These are phyloP conservation scores for Allium sativum DNA, from an alignment of 106 monocot species.

Conservation along the genomic window DNA sequence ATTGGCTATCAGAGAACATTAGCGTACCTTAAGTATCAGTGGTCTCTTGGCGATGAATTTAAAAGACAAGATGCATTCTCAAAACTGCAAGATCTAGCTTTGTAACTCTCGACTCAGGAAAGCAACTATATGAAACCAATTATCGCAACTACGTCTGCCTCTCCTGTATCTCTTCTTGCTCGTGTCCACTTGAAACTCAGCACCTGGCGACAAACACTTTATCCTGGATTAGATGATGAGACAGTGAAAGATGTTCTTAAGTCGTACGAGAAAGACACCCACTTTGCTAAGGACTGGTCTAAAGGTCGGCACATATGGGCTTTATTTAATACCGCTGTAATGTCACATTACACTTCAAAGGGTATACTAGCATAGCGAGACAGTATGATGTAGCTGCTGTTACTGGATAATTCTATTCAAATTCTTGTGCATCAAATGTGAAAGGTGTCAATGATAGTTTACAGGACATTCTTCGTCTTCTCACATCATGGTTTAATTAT, in stretches of 20 bases:
- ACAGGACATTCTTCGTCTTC: conserved; percentile 39
- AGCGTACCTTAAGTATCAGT: conserved; percentile 91
- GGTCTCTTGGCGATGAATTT: conserved; percentile 90
- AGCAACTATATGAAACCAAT: conserved; percentile 15
- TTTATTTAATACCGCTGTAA: conserved; percentile 93
- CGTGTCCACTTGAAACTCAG: conserved; percentile 91
- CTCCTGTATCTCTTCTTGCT: conserved; percentile 71
- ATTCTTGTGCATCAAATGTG: conserved; percentile 84
- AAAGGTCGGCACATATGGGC: conserved; percentile 99
- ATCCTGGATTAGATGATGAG: conserved; percentile 84
- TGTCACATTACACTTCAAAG: conserved; percentile 87
- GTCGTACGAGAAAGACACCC: conserved; percentile 75
- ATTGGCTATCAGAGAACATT: conserved; percentile 38
- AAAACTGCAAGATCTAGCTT: conserved; percentile 71
- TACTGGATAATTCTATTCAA: conserved; percentile 92
- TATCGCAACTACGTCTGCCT: conserved; percentile 19
- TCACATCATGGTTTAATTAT: too few relatives aligned
- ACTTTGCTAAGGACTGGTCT: conserved; percentile 68
- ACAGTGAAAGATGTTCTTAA: conserved; percentile 80
- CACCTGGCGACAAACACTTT: conserved; percentile 75
- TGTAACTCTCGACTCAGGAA: conserved; percentile 43
- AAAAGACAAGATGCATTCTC: conserved; percentile 74
- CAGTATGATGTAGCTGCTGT: conserved; percentile 97
- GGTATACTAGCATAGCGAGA: conserved; percentile 44
- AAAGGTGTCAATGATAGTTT: conserved; percentile 98